Base-by-base conservation (phyloP, 768 basidiomycete species). In the Termitomyces sp. region DNA sequence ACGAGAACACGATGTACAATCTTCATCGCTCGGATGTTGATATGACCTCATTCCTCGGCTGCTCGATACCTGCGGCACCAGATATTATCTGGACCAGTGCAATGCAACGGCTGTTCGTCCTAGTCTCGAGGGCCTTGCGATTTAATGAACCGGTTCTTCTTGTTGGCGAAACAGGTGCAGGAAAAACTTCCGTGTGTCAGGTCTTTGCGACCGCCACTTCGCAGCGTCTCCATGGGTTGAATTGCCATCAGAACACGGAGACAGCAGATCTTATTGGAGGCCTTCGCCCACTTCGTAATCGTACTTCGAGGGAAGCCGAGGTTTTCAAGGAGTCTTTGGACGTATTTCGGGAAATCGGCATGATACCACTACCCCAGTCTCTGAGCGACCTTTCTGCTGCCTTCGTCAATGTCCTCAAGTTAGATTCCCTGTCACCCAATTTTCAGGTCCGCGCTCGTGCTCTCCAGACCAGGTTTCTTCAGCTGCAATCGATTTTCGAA, bases 171-270 rank as follows among this genome's bases (percentile, higher is more conserved):
- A 98, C 97, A 0, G 97, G 97, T 15, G 92, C 91, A 4, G 97
- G 97, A 16, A 99, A 99, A 76, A 99, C 97, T 0, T 97, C 96
- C 1, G 90, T 98, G 44, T 98, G 96, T 69, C 94, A 98, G 70
- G 77, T 94, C 5, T 90, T 90, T 65, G 91, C 97, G 0, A 82
- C 88, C 48, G 85, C 86, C 1, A 75, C 83, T 24, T 74, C 74
- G 28, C 86, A 85, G 68, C 76, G 72, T 39, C 78, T 99, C 32
- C 78, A 89, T 66, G 80, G 86, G 4, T 83, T 99, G 64, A 98
- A 93, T 66, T 98, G 97, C 68, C 97, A 99, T 71, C 95, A 97
- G 73, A 98, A 97, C 70, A 98, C 96, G 32, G 97, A 99, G 76
- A 97, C 96, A 0, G 93, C 96, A 12, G 97, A 99, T 71, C 79